A percentile compares a stretch with the other conserved stretches of the same genome.
These are phyloP conservation scores for Elaphomyces granulatus DNA, from an alignment of 495 filamentous ascomycete species.

Conservation along the genomic window DNA sequence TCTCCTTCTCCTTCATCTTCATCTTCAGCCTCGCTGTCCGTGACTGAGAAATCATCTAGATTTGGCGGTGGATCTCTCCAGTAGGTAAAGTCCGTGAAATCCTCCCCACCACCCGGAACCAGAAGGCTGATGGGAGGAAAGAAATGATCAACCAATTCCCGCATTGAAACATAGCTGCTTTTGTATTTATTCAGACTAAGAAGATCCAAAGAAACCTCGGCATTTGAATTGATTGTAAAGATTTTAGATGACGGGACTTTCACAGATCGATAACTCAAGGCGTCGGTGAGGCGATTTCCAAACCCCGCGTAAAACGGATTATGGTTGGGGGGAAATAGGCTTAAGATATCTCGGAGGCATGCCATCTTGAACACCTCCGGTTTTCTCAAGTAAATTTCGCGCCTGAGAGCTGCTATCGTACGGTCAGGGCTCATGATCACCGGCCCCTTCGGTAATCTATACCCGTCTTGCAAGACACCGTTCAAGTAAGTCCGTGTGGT, in stretches of 20 bases:
- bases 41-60: constrained; percentile 65
- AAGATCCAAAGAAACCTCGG: constrained; percentile 86
- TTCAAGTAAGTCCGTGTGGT: constrained; percentile 81
- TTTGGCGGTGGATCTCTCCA: constrained; percentile 66
- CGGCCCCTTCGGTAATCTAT: constrained; percentile 73
- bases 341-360: constrained; percentile 83
- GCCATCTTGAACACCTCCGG: constrained; percentile 99
- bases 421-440: constrained; percentile 91
- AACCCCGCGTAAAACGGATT: constrained; percentile 95
- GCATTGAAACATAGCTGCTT: constrained; percentile 93
- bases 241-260: constrained; percentile 89
- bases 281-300: constrained; percentile 91
- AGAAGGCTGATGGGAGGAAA: constrained; percentile 72
- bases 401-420: constrained; percentile 85
- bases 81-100: constrained; percentile 80
- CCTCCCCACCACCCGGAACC: constrained; percentile 65
- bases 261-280: constrained; percentile 87
- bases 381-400: constrained; percentile 91
- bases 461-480: constrained; percentile 78
- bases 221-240: constrained; percentile 98
- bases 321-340: constrained; percentile 63
- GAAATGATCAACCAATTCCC: constrained; percentile 91
- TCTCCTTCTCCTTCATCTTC: constrained; percentile 31
- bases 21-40: constrained; percentile 47
- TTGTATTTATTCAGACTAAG: constrained; percentile 87